phyloP scores from a whole-genome alignment of 768 basidiomycete species.

The Leccinum subgranulosum region DNA sequence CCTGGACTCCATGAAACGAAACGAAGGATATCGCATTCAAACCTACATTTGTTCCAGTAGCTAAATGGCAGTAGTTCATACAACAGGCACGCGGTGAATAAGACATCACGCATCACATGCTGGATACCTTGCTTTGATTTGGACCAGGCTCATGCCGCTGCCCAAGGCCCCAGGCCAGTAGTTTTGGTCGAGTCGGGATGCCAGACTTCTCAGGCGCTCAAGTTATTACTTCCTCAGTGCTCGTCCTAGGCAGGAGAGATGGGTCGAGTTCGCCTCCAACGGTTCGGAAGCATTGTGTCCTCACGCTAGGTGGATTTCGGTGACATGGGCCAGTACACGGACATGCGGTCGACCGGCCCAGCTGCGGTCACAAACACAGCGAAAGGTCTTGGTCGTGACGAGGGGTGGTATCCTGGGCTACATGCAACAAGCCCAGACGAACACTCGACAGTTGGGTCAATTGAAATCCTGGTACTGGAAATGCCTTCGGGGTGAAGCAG shows the following conservation, averaged over 20 bases:
- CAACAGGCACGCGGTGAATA: not conserved
- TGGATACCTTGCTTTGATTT: not conserved
- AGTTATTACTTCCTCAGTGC: not conserved
- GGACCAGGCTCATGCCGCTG: too few relatives aligned
- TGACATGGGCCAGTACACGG: not conserved
- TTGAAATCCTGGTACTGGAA: too few relatives aligned
- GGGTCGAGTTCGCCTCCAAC: not conserved
- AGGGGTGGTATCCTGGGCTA: too few relatives aligned
- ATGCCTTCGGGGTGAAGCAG: too few relatives aligned
- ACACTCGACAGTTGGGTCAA: too few relatives aligned
- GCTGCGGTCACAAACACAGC: too few relatives aligned
- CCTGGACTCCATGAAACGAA: not conserved
- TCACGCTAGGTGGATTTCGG: not conserved
- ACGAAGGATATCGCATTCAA: not conserved
- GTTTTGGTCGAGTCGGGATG: not conserved
- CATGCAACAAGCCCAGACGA: too few relatives aligned
- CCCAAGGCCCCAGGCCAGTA: too few relatives aligned
- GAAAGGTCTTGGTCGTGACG: too few relatives aligned
- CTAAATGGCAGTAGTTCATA: not conserved
- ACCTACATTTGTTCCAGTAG: not conserved
- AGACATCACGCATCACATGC: not conserved
- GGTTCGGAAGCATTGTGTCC: not conserved
- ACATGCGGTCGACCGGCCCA: not conserved
- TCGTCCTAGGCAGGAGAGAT: not conserved
- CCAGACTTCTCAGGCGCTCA: not conserved